Percentiles rank a stretch among this genome's conserved stretches.
Evolutionary conservation across 2,329 filamentous ascomycete genomes (phyloP).

Genomic region (Scytalidium lignicola): DNA sequence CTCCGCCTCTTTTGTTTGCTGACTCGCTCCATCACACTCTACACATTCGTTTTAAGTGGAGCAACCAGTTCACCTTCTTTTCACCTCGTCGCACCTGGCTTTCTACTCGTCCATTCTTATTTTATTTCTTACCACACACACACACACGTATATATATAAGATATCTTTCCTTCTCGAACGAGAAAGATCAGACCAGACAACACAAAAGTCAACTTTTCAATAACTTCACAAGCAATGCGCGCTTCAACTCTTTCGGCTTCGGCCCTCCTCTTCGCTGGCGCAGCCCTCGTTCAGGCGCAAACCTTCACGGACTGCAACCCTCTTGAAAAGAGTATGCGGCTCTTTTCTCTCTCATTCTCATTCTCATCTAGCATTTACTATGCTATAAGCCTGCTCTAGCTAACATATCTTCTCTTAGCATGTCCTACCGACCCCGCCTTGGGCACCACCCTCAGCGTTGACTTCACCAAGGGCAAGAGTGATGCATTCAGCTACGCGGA

Average conservation of each 20-base stretch:
- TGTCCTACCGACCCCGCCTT: conserved; percentile 40
- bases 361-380: no score
- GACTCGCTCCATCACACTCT: no score
- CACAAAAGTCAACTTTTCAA: neutral
- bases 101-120: no score
- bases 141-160: no score
- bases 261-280: conserved; percentile 22
- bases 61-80: no score
- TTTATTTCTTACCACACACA: no score
- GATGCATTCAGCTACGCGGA: conserved; percentile 51
- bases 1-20: no score
- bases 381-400: conserved; percentile 1
- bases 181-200: neutral
- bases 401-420: conserved; percentile 17
- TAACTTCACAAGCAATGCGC: conserved; percentile 3
- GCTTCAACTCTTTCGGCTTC: conserved; percentile 5
- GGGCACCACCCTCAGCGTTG: conserved; percentile 32
- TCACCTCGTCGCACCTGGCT: no score
- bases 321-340: conserved; percentile 30
- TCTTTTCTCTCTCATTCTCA: neutral
- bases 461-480: conserved; percentile 37
- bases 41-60: no score
- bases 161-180: neutral
- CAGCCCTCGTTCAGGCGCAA: conserved; percentile 32
- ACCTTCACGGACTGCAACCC: conserved; percentile 41